Base-by-base conservation (phyloP, 768 basidiomycete genomes). In the Suillus subalutaceus region DNA sequence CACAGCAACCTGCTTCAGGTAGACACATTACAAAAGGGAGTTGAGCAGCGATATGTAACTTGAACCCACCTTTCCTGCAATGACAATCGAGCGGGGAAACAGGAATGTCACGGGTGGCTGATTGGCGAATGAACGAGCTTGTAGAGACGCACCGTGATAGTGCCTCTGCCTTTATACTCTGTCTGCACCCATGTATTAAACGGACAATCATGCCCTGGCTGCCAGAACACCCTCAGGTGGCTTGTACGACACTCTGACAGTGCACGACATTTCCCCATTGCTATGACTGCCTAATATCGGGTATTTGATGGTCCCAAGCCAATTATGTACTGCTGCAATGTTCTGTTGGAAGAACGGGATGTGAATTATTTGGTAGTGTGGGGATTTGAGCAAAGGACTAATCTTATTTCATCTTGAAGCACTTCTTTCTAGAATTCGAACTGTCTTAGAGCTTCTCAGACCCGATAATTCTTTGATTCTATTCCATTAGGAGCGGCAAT, bases 401-500 rank as follows among this genome's bases (percentile, higher is more conserved):
- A 32, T 20, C 53, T 35, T 32, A 56, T 35, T 56, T 55, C 32
- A 20, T 55, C 18, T 32, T 30, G 15, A 48, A 3, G n/a, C 13
- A 52, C 26, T 52, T 55, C 30, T 18, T 50, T 50, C 12, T 50
- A 50, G 23, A 50, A 26, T 15, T 41, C 37, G 37, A 10, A 37
- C 52, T 55, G 55, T 35, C 55, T 55, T 55, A 20, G 53, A 55
- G 18, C 32, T 55, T 32, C 53, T 55, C 16, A 32, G 53, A 55
- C 53, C 10, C 53, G 53, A 55, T 12, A 55, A 20, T 53, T 55
- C 30, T 32, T 56, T 20, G 55, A 35, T 35, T 56, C 9, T 35
- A 56, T 37, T 7, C 55, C 32, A 56, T 37, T n/a, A 37, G 32
- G 55, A 56, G 55, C 55, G 55, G 89, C 88, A 81, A 93, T 93